phyloP scores from a whole-genome alignment of 1,139 yeast genomes.

The Yamadazyma trypodendri region DNA sequence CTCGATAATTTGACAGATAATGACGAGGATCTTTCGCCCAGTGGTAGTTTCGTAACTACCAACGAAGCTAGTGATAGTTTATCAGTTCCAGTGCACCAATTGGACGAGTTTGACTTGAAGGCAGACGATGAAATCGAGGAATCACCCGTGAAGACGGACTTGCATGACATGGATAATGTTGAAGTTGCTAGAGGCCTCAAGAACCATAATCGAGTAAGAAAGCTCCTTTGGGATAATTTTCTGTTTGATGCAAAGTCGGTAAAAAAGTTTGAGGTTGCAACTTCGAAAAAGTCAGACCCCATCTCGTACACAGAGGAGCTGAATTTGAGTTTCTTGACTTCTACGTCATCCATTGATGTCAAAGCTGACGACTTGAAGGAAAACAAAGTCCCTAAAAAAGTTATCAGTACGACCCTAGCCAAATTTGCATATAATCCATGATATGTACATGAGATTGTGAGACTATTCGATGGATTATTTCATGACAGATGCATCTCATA shows the following conservation, averaged over 20 bases:
- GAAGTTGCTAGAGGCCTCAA: too few relatives aligned
- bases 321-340: neutral
- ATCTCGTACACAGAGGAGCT: too few relatives aligned
- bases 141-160: slow-evolving; percentile 32
- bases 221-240: slow-evolving; percentile 27
- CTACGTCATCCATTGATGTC: neutral
- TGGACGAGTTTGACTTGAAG: slow-evolving; percentile 19
- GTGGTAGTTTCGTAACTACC: neutral
- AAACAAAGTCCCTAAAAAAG: neutral
- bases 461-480: too few relatives aligned
- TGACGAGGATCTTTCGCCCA: slow-evolving; percentile 8
- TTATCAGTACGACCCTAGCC: slow-evolving; percentile 12
- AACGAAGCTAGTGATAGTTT: neutral
- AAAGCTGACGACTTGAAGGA: neutral
- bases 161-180: neutral
- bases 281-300: neutral
- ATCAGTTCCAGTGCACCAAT: slow-evolving; percentile 1
- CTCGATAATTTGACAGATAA: slow-evolving; percentile 25
- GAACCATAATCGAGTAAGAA: slow-evolving; percentile 16
- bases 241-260: slow-evolving; percentile 19
- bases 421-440: slow-evolving; percentile 17
- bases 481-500: too few relatives aligned
- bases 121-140: slow-evolving; percentile 45
- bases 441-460: too few relatives aligned
- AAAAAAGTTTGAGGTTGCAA: neutral